Evolutionary conservation across 768 basidiomycete species (phyloP).

Genomic region (Suillus subaureus): DNA sequence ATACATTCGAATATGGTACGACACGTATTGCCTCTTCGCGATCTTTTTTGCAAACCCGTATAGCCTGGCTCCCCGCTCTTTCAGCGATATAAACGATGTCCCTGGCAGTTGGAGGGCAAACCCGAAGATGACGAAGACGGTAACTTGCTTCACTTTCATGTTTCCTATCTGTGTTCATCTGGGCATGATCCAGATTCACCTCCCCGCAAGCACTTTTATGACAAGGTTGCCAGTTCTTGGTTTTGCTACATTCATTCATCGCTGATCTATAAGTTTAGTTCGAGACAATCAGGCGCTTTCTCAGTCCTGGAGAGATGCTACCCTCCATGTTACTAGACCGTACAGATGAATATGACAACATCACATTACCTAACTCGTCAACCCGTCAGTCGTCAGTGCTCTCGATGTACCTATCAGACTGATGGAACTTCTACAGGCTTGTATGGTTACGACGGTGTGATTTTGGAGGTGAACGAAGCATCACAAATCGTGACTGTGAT

Average conservation of each 20-base stretch:
- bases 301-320: slow-evolving; percentile 71
- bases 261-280: slow-evolving; percentile 46
- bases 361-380: slow-evolving; percentile 66
- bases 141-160: slow-evolving; percentile 26
- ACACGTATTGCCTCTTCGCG: neutral
- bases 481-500: slow-evolving; percentile 78
- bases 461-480: slow-evolving; percentile 76
- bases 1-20: slow-evolving; percentile 87
- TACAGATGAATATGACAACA: slow-evolving; percentile 71
- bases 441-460: slow-evolving; percentile 79
- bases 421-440: slow-evolving; percentile 33
- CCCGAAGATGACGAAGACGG: slow-evolving; percentile 87
- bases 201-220: slow-evolving; percentile 71
- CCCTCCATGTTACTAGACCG: slow-evolving; percentile 83
- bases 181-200: slow-evolving; percentile 58
- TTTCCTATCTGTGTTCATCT: neutral
- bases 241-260: neutral
- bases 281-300: slow-evolving; percentile 77
- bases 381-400: slow-evolving; percentile 54
- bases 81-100: slow-evolving; percentile 89
- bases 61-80: slow-evolving; percentile 90
- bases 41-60: slow-evolving; percentile 6
- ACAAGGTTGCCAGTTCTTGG: slow-evolving; percentile 49
- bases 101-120: slow-evolving; percentile 81
- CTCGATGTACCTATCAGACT: neutral